Percentiles rank a stretch among this genome's conserved stretches.
phyloP scores from a whole-genome alignment of 1,139 yeast genomes.

The Pichia inconspicua region DNA sequence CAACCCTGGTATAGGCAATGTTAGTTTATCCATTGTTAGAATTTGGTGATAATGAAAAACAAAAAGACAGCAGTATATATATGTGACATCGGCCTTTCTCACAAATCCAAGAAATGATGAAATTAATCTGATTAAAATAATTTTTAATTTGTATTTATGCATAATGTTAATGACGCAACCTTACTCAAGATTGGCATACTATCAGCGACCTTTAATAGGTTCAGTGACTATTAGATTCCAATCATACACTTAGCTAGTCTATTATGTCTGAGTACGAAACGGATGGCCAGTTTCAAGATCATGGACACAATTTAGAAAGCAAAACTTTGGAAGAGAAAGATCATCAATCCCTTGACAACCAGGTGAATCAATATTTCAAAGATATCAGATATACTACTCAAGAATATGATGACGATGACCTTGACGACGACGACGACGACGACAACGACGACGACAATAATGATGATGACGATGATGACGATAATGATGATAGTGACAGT shows the following conservation, averaged over 20 bases:
- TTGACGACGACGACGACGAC: not conserved
- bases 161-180: too few relatives aligned
- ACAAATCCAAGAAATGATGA: too few relatives aligned
- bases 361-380: slow-evolving; percentile 24
- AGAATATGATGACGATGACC: not conserved
- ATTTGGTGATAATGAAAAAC: too few relatives aligned
- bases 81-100: too few relatives aligned
- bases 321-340: slow-evolving; percentile 10
- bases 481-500: slow-evolving; percentile 6
- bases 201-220: too few relatives aligned
- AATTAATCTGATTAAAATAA: too few relatives aligned
- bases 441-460: slow-evolving; percentile 7
- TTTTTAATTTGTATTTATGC: too few relatives aligned
- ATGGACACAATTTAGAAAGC: not conserved
- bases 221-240: too few relatives aligned
- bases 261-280: not conserved
- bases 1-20: not conserved
- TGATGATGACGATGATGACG: slow-evolving; percentile 2
- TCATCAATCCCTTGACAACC: slow-evolving; percentile 22
- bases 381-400: slow-evolving; percentile 17
- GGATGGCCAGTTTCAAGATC: not conserved
- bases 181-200: not conserved
- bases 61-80: too few relatives aligned
- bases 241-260: too few relatives aligned
- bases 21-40: not conserved